These are phyloP conservation scores for Termitomyces titanicus DNA, from an alignment of 768 basidiomycete genomes.

Conservation along the genomic window DNA sequence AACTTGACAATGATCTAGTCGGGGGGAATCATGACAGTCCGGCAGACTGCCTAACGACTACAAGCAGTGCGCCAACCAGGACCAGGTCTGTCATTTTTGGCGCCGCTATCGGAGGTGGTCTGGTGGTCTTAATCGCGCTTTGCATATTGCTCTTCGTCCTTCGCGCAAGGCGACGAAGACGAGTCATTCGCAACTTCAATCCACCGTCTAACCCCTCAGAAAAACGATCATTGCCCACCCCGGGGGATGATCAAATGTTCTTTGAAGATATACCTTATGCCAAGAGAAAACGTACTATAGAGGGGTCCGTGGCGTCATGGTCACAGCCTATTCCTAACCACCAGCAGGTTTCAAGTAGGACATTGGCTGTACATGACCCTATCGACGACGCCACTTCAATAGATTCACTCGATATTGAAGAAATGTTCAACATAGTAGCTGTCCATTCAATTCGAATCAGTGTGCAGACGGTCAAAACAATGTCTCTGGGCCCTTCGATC, in stretches of 20 bases:
- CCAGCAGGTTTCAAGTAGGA: conserved; percentile 13
- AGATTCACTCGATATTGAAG: conserved; percentile 45
- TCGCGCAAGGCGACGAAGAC: conserved; percentile 34
- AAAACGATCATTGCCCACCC: not conserved
- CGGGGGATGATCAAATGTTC: conserved; percentile 5
- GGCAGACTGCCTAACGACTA: conserved; percentile 10
- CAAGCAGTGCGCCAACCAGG: not conserved
- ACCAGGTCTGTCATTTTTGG: conserved; percentile 45
- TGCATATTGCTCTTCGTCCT: conserved; percentile 40
- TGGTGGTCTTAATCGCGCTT: conserved; percentile 36
- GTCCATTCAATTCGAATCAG: conserved; percentile 28
- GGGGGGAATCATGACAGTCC: conserved; percentile 28
- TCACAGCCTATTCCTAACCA: conserved; percentile 26
- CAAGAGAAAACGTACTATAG: conserved; percentile 17
- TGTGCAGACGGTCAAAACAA: conserved; percentile 21
- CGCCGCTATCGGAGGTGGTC: conserved; percentile 36
- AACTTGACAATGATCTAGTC: conserved; percentile 18
- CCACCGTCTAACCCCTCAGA: not conserved
- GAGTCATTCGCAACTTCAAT: conserved; percentile 16
- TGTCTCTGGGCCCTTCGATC: conserved; percentile 11
- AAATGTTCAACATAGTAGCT: conserved; percentile 51
- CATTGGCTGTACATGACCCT: not conserved
- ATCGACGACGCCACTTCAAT: conserved; percentile 24
- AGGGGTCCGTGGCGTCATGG: conserved; percentile 32
- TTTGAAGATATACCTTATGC: conserved; percentile 33